Evolutionary conservation across 2,329 filamentous ascomycete species (phyloP), one percentile per base, ranked within the genome.

Genomic region (Knufia petricola): DNA sequence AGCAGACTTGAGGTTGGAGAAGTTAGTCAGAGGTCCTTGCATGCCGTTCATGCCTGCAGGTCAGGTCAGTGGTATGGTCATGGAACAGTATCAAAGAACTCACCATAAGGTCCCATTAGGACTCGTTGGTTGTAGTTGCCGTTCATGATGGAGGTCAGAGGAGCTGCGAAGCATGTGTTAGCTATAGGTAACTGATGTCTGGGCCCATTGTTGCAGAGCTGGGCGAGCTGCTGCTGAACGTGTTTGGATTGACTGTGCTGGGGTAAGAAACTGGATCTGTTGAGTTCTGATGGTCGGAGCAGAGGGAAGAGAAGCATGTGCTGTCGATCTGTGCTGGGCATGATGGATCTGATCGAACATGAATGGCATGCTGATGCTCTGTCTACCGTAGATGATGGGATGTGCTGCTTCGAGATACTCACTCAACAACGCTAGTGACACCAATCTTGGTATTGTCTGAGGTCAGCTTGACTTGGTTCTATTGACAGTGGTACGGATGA

Each of bases 1-100:
- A 28, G 44, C 50, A 20, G 55, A 53, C 39, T 57, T 59, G 49
- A 59, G 53, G 48, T 55, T 56, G 48, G 50, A 47, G 52, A 59
- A 54, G 47, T 52, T 59, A 47, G 45, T 49, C 15, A 57, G 47
- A 13, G 53, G 50, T 15, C 52, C 51, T 49, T 53, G 50, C 21
- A 26, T 31, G 37, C 32, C 44, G 23, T 38, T 38, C 20, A 19
- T 39, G 17, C 44, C 44, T 47, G 17, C 3, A 21, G 15, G 19
- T 38, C 4, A 26, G 28, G 20, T 39, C 6, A 47, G 32, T 30
- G 10, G 17, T 17, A 15, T 15, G 10, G 17, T 4, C n/a, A 32
- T 7, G 13, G 12, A 19, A n/a, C 3, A 6, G 34, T 28, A 19
- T 4, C 6, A 26, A 26, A 17, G 17, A 7, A 47, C 26, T 38